Conservation (phyloP, 345 rosid species). For the Stellera chamaejasme region DNA sequence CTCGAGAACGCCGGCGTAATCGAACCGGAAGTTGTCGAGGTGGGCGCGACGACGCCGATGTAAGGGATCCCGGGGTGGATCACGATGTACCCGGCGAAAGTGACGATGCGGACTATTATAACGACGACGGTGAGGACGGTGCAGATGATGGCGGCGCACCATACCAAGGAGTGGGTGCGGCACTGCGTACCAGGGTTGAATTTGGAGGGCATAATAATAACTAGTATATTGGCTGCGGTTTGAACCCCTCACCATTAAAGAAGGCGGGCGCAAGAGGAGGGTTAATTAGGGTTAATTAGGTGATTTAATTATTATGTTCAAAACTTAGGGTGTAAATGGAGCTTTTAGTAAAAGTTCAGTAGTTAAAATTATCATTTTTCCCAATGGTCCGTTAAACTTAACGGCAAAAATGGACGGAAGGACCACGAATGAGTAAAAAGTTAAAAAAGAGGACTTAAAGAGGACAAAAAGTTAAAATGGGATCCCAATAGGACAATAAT, state of each 20-base stretch:
- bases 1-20: constrained; percentile 35
- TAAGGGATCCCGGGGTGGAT: constrained; percentile 77
- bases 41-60: constrained; percentile 48
- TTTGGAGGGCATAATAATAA: constrained; percentile 1
- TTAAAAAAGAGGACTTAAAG: no score
- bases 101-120: constrained; percentile 49
- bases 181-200: not conserved
- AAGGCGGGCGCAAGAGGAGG: constrained; percentile 1
- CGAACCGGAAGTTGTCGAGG: constrained; percentile 40
- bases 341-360: no score
- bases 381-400: no score
- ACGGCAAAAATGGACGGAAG: no score
- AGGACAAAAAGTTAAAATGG: no score
- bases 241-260: constrained; percentile 27
- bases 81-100: constrained; percentile 59
- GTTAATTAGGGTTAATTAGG: constrained; percentile 4
- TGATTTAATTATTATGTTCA: no score
- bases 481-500: no score
- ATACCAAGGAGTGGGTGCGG: constrained; percentile 48
- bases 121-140: constrained; percentile 49
- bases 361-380: no score
- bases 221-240: not conserved
- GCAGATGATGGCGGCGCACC: constrained; percentile 76
- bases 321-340: no score
- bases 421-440: no score